Base-by-base conservation (phyloP, 176 grass and related monocot genomes). In the Tillandsia leiboldiana region DNA sequence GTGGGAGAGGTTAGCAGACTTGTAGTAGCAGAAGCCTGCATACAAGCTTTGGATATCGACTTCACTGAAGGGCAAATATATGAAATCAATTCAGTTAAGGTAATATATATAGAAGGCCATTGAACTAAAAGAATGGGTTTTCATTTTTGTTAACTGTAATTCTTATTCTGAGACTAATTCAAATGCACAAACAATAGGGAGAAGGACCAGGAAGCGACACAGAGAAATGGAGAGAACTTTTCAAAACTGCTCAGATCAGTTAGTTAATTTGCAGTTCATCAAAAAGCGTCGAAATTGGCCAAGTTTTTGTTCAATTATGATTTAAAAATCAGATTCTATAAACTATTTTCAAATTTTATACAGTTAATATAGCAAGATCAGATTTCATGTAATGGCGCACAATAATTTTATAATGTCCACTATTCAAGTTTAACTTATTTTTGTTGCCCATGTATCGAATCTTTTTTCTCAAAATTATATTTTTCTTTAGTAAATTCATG, bases 61-160 rank as follows among this genome's bases (percentile, higher is more conserved):
- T 89, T 33, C 26, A 92, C 92, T 49, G 72, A 87, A 85, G 83
- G 88, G 77, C 76, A 96, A 72, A 83, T 85, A 72, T 96, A 92
- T 4, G 92, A 96, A 80, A 91, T 96, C 49, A 96, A 86, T 78
- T 96, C 92, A 50, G 88, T 92, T 72, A 88, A 96, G 92, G 88
- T 96, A 77, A 2, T 66, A 22, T 53, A 49, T 15, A n/a, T 2
- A 56, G 52, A 56, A 56, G 15, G 13, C 9, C n/a, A 56, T 56
- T 56, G 15, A n/a, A n/a, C 52, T 56, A 56, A n/a, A 56, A 56
- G 52, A 56, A 13, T 56, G 13, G 15, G 22, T 22, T 14, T 59
- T 42, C 33, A 42, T 42, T 42, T 42, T 42, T 42, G 33, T 42
- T 42, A 6, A 42, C 4, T 42, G 0, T 42, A 42, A 42, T 42